phyloP scores from a whole-genome alignment of 306 rosid species.

The Herpetospermum pedunculosum region DNA sequence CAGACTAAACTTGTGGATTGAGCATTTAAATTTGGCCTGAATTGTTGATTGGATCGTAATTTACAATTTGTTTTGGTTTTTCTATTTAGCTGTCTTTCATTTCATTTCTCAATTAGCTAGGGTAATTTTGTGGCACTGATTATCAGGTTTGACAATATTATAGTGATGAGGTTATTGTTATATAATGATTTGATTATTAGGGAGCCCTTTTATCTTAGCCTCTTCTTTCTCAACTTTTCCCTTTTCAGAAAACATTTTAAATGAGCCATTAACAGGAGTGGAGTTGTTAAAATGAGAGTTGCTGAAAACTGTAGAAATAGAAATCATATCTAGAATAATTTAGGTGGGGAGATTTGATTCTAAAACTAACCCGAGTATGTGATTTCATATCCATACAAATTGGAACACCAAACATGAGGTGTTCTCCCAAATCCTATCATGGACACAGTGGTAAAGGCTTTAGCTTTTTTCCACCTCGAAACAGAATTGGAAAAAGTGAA shows the following conservation, averaged over 20 bases:
- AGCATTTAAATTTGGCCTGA: neutral
- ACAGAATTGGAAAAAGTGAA: neutral
- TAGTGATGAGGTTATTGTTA: neutral
- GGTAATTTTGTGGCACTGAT: neutral
- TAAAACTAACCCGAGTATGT: neutral
- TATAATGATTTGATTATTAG: neutral
- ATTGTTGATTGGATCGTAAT: neutral
- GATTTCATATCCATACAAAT: slow-evolving; percentile 3
- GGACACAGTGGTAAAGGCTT: neutral
- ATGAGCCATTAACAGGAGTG: neutral
- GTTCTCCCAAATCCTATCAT: neutral
- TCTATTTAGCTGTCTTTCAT: neutral
- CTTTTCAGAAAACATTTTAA: neutral
- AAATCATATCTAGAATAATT: too few relatives aligned
- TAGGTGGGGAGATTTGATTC: slow-evolving; percentile 1
- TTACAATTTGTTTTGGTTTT: neutral
- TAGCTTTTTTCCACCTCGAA: neutral
- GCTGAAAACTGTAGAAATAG: neutral
- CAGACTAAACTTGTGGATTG: slow-evolving; percentile 5
- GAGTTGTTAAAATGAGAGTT: neutral
- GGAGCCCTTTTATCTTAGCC: neutral
- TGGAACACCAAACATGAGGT: neutral
- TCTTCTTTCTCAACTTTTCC: neutral
- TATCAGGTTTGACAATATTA: neutral
- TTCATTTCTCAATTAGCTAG: neutral